These are phyloP conservation scores for Vigna mungo DNA, from an alignment of 306 rosid genomes.

Conservation along the genomic window DNA sequence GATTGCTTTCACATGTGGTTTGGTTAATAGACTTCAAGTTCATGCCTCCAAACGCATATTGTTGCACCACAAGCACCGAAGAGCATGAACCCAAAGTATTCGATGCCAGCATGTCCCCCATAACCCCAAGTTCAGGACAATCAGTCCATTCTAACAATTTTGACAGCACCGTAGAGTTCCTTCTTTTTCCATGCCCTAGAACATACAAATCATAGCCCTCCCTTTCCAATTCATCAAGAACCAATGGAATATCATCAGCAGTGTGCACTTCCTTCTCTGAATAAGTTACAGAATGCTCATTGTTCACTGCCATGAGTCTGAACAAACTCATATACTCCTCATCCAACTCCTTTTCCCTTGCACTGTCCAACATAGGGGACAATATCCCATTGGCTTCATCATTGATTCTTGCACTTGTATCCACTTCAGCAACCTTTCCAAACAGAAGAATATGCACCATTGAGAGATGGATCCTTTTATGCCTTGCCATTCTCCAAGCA, in stretches of 20 bases:
- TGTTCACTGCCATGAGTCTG: slow-evolving; percentile 26
- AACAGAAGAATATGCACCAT: slow-evolving; percentile 46
- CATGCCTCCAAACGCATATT: slow-evolving; percentile 40
- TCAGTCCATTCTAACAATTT: slow-evolving; percentile 49
- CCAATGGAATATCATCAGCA: slow-evolving; percentile 42
- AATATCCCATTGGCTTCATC: not conserved
- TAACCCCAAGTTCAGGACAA: slow-evolving; percentile 52
- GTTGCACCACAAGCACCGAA: slow-evolving; percentile 42
- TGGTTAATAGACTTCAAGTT: not conserved
- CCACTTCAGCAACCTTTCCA: slow-evolving; percentile 26
- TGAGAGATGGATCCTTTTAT: slow-evolving; percentile 43
- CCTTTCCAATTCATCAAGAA: slow-evolving; percentile 39
- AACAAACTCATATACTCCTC: slow-evolving; percentile 49
- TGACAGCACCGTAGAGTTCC: slow-evolving; percentile 5
- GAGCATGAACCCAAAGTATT: slow-evolving; percentile 39
- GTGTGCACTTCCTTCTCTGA: slow-evolving; percentile 37
- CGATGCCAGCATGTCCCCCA: slow-evolving; percentile 55
- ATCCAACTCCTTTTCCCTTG: slow-evolving; percentile 45
- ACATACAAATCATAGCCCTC: slow-evolving; percentile 46
- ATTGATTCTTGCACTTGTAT: not conserved
- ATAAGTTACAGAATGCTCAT: slow-evolving; percentile 33
- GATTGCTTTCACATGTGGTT: not conserved
- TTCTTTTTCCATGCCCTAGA: slow-evolving; percentile 49
- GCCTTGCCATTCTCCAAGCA: slow-evolving; percentile 61
- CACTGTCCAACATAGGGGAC: not conserved